Evolutionary conservation across 495 filamentous ascomycete genomes (phyloP), one percentile per base, ranked within the genome.

Genomic region (Annulohypoxylon nitens): DNA sequence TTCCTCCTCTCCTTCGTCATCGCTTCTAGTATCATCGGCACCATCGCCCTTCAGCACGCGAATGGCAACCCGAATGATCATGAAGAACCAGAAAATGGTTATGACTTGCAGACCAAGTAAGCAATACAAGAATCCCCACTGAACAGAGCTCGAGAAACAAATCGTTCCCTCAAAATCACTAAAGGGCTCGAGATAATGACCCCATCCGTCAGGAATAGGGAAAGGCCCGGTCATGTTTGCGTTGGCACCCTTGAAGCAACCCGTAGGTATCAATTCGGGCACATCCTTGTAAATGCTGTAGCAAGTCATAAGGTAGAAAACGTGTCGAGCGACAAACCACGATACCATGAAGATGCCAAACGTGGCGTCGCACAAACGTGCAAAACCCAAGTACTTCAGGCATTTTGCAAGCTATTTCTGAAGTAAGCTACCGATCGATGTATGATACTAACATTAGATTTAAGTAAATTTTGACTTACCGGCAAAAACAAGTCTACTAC

Each of bases 291-390:
- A 94, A 62, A 97, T 88, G 6, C 92, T 95, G 81, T 90, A 97
- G 81, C 90, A 92, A 45, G 97, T 89, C 53, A 86, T 80, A 36
- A 88, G 82, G 83, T 96, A 99, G 64, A 93, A 80, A 48, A 96
- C 82, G 78, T 99, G 96, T 45, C 96, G 92, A 3, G 92, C 87
- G 23, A 92, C 73, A 70, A 98, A 84, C 96, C 96, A 99, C 60
- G 88, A 88, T 20, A 93, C 70, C 82, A 98, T 90, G 83, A 99
- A 97, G 43, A 97, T 73, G 41, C 89, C 97, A 76, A 98, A 99
- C 47, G 89, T 88, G 64, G 89, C 81, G 76, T 98, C 95, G 88
- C 95, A 97, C 69, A 91, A 80, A 10, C 79, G 89, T 58, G 90
- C 86, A 81, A 84, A 93, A 61, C 91, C 89, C 14, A 96, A 79